phyloP scores from a whole-genome alignment of 2,329 filamentous ascomycete genomes.

The Fusarium penzigii region DNA sequence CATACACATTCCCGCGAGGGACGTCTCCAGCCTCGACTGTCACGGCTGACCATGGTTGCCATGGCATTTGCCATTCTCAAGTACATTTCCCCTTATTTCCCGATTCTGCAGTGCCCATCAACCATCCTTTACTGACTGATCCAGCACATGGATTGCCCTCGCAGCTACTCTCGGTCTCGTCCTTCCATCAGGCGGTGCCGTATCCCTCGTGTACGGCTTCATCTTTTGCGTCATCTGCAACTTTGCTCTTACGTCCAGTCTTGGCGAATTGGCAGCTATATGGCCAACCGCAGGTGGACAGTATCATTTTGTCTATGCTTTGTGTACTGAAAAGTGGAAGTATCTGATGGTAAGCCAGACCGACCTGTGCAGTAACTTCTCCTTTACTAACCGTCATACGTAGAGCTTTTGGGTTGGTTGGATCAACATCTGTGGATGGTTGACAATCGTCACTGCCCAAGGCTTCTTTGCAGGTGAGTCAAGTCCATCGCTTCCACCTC shows the following conservation, averaged over 20 bases:
- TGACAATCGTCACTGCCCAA: conserved; percentile 43
- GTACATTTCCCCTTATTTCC: conserved; percentile 31
- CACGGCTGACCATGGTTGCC: conserved; percentile 41
- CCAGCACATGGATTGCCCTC: conserved; percentile 32
- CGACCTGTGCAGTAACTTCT: no score
- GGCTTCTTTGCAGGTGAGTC: conserved; percentile 42
- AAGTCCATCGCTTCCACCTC: background rate
- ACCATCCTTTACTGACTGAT: background rate
- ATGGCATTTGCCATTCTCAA: conserved; percentile 45
- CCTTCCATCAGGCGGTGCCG: conserved; percentile 41
- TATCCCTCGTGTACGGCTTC: conserved; percentile 45
- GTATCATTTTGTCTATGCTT: conserved; percentile 45
- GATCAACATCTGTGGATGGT: conserved; percentile 47
- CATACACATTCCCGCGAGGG: conserved; percentile 14
- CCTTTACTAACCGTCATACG: background rate
- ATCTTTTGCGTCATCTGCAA: conserved; percentile 48
- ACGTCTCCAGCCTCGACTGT: conserved; percentile 37
- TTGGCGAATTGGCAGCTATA: conserved; percentile 45
- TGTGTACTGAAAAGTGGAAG: conserved; percentile 41
- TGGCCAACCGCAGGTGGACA: conserved; percentile 48
- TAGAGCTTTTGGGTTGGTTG: conserved; percentile 48
- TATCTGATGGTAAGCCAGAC: conserved; percentile 33
- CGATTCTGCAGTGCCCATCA: conserved; percentile 3
- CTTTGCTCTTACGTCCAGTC: conserved; percentile 41
- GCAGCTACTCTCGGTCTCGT: conserved; percentile 44